Base-by-base conservation (phyloP, 2,329 filamentous ascomycete species). In the Talaromyces sp. region DNA sequence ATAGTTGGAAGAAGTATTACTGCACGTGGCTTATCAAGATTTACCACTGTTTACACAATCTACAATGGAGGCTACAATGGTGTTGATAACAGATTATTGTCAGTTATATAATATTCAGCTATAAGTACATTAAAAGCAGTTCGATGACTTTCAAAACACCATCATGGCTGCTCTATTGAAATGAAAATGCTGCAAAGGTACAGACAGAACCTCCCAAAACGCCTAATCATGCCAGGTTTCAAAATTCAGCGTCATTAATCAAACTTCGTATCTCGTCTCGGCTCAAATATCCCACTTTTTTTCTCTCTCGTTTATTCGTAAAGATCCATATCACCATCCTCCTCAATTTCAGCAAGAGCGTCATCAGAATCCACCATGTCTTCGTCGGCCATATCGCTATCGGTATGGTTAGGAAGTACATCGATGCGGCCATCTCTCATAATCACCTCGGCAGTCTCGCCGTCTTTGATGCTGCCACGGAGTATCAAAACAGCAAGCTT, bases 401-500 rank as follows among this genome's bases (percentile, higher is more conserved):
- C 77, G 50, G 87, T 85, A 73, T 97, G 94, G 74, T 99, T 97
- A 7, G 92, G 81, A 26, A 94, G 70, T 1, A 99, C 91, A 2
- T 85, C 79, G 61, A 97, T 88, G 73, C 90, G 90, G 52, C 90
- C 90, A 64, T 91, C 86, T 31, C 88, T 83, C 62, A 97, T 81
- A 52, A 90, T 86, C 26, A 97, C 91, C 27, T 84, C 81, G 1
- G 94, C 94, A 1, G 76, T 78, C 79, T 99, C 94, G 50, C 92
- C 92, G 66, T 99, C 93, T 67, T 83, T 85, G 72, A 99, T 88
- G 58, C 85, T 87, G 64, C 91, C 91, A 64, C 92, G 85, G 26
- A 99, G 82, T 64, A 99, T 95, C 64, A 97, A 83, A 46, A 99
- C 90, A 1, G 94, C 94, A 64, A 99, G 80, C 55, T 88, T 87